Conservation (phyloP, 768 basidiomycete genomes). For the Phanerodontia chrysosporium region DNA sequence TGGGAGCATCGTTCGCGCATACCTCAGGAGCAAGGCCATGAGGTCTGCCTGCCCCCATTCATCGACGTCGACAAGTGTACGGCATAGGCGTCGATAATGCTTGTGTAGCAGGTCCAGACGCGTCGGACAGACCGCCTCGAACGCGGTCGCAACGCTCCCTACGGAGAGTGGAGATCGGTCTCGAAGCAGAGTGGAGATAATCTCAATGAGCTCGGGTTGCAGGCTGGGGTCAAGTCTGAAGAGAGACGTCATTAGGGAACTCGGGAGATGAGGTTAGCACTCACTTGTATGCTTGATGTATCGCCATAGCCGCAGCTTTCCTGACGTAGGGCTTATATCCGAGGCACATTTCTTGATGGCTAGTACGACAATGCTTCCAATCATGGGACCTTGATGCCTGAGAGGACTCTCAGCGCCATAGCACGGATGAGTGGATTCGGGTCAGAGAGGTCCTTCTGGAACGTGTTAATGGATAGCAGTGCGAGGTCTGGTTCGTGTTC, state of each 20-base stretch:
- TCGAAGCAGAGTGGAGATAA: conserved; percentile 59
- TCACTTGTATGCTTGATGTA: conserved; percentile 81
- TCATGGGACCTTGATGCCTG: conserved; percentile 88
- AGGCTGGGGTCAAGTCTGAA: conserved; percentile 71
- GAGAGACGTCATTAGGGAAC: neutral
- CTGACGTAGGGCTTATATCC: conserved; percentile 95
- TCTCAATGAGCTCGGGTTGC: conserved; percentile 62
- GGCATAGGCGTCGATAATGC: conserved; percentile 83
- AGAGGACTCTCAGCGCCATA: conserved; percentile 91
- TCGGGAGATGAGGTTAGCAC: conserved; percentile 20
- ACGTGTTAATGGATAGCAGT: conserved; percentile 94
- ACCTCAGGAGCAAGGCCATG: conserved; percentile 73
- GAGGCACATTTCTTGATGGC: conserved; percentile 90
- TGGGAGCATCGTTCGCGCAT: conserved; percentile 80
- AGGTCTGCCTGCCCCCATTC: conserved; percentile 94
- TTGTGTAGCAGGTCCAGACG: conserved; percentile 84
- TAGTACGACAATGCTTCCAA: conserved; percentile 78
- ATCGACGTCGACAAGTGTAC: conserved; percentile 83
- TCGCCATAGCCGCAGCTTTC: conserved; percentile 86
- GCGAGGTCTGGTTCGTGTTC: conserved; percentile 92
- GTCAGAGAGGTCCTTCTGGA: conserved; percentile 94
- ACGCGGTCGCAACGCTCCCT: conserved; percentile 82
- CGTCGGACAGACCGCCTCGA: conserved; percentile 82
- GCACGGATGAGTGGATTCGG: conserved; percentile 91
- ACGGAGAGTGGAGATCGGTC: conserved; percentile 86